Conservation (phyloP, 2,329 filamentous ascomycete species). For the Calonectria pseudoturangicola region DNA sequence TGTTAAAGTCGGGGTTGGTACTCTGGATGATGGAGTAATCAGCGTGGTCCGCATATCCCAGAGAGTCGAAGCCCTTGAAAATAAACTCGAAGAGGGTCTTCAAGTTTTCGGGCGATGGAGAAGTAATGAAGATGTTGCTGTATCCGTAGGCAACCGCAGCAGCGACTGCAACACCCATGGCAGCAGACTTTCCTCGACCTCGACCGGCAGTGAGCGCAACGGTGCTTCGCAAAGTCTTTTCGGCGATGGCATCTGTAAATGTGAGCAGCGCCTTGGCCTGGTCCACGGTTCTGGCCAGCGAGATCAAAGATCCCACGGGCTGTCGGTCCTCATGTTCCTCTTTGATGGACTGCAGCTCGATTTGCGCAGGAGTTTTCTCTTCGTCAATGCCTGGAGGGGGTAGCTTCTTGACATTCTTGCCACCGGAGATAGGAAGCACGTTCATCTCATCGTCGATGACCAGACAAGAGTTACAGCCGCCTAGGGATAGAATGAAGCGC, state of each 20-base stretch:
- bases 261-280: conserved; percentile 98
- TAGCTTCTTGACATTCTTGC: conserved; percentile 89
- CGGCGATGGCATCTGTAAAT: conserved; percentile 95
- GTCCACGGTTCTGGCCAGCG: conserved; percentile 91
- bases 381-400: conserved; percentile 85
- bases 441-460: conserved; percentile 99
- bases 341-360: conserved; percentile 90
- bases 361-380: conserved; percentile 80
- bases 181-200: conserved; percentile 97
- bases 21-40: conserved; percentile 99
- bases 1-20: conserved; percentile 99
- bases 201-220: conserved; percentile 94
- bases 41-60: conserved; percentile 94
- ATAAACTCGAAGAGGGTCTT: conserved; percentile 99
- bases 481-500: conserved; percentile 94
- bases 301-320: conserved; percentile 88
- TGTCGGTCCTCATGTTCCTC: conserved; percentile 90
- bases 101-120: conserved; percentile 96
- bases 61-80: conserved; percentile 97
- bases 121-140: conserved; percentile 99
- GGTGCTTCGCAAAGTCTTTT: conserved; percentile 95
- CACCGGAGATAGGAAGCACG: conserved; percentile 96
- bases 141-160: conserved; percentile 97
- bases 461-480: conserved; percentile 94
- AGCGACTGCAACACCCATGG: conserved; percentile 93